Conservation (phyloP, 1,139 yeast species). For the Casaregolazyma lundiana region DNA sequence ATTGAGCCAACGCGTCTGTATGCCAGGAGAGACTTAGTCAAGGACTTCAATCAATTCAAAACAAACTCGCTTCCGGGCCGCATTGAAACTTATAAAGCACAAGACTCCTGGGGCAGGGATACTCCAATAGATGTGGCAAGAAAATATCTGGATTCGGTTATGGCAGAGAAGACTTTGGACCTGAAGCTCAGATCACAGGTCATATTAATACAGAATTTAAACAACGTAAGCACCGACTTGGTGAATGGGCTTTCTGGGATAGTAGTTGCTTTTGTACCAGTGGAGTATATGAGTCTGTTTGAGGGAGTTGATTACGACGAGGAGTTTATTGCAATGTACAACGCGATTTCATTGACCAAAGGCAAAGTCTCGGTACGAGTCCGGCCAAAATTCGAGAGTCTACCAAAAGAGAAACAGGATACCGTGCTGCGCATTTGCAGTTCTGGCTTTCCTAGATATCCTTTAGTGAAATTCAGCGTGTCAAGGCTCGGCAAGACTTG, state of each 20-base stretch:
- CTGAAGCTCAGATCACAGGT: slow-evolving; percentile 61
- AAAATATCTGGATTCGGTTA: slow-evolving; percentile 39
- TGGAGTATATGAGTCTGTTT: background rate
- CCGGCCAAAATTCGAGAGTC: background rate
- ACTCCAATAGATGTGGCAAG: slow-evolving; percentile 1
- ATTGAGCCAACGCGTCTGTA: slow-evolving; percentile 76
- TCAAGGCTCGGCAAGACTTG: background rate
- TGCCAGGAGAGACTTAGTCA: slow-evolving; percentile 73
- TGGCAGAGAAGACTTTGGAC: slow-evolving; percentile 44
- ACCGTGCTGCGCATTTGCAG: background rate
- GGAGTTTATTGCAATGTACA: slow-evolving; percentile 4
- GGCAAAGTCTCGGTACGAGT: slow-evolving; percentile 4
- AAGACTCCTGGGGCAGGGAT: slow-evolving; percentile 38
- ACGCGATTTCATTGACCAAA: slow-evolving; percentile 1
- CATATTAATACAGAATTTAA: slow-evolving; percentile 5
- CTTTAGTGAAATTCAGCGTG: slow-evolving; percentile 8
- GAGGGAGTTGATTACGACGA: slow-evolving; percentile 8
- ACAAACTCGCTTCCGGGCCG: slow-evolving; percentile 44
- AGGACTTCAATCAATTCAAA: slow-evolving; percentile 56
- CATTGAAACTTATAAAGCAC: slow-evolving; percentile 40
- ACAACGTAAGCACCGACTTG: slow-evolving; percentile 27
- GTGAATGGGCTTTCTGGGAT: slow-evolving; percentile 49
- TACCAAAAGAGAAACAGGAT: background rate
- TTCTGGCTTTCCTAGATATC: background rate
- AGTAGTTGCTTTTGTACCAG: slow-evolving; percentile 40